A percentile compares a stretch with the other conserved stretches of the same genome.
Evolutionary conservation across 78 protist genomes (phyloP).

Genomic region (Dictyostelium intermedium): DNA sequence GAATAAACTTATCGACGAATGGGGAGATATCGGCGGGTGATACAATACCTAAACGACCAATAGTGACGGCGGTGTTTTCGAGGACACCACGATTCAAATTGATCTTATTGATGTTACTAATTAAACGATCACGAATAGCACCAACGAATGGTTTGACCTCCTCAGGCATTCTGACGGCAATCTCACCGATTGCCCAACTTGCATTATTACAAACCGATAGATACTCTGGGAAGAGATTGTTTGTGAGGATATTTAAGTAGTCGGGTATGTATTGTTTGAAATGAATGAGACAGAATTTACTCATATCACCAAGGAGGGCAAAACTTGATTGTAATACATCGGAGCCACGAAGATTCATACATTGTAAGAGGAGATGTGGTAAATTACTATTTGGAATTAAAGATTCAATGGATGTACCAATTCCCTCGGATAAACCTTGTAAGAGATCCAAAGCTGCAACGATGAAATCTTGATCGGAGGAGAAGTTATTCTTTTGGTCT

Average conservation of each 20-base stretch:
- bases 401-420: conserved; percentile 75
- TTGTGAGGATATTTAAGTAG: conserved; percentile 50
- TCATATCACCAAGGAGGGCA: conserved; percentile 91
- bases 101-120: conserved; percentile 61
- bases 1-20: conserved; percentile 17
- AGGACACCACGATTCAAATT: conserved; percentile 14
- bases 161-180: conserved; percentile 66
- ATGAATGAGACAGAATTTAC: conserved; percentile 48
- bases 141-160: conserved; percentile 62
- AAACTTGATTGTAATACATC: conserved; percentile 89
- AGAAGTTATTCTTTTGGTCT: neutral
- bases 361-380: conserved; percentile 62
- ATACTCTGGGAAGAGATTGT: conserved; percentile 43
- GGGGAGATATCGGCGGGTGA: conserved; percentile 49
- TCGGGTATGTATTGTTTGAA: conserved; percentile 45
- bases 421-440: conserved; percentile 89
- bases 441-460: conserved; percentile 88
- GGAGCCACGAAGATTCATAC: conserved; percentile 41
- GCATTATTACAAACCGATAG: conserved; percentile 92
- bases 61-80: conserved; percentile 83
- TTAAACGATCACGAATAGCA: conserved; percentile 27
- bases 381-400: conserved; percentile 66
- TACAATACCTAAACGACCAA: conserved; percentile 84
- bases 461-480: conserved; percentile 72
- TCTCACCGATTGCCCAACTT: conserved; percentile 92